Conservation (phyloP, 192 early-diverging fungal genomes). For the Backusella circina region DNA sequence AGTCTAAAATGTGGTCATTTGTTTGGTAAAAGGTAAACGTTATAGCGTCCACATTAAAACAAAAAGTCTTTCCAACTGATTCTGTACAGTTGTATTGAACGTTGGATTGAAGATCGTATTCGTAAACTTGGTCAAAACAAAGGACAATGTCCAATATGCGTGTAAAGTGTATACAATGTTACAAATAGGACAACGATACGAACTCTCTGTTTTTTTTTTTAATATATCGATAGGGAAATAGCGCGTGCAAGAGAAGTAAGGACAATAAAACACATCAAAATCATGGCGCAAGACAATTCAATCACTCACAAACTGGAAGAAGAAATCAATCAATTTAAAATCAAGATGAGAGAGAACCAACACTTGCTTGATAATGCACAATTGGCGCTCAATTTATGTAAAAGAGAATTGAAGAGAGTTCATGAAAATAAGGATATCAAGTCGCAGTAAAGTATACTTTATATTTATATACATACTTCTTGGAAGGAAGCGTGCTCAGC, state of each 20-base stretch:
- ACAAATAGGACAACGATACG: background rate
- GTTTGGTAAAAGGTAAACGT: conserved; percentile 13
- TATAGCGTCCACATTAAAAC: no score
- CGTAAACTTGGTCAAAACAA: background rate
- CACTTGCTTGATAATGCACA: background rate
- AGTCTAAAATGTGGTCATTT: conserved; percentile 20
- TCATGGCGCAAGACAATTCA: conserved; percentile 9
- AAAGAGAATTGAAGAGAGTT: conserved; percentile 1
- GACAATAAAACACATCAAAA: background rate
- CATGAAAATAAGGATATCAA: background rate
- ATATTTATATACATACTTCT: background rate
- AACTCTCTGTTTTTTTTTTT: background rate
- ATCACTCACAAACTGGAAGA: background rate
- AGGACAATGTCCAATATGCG: conserved; percentile 15
- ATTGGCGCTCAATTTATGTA: background rate
- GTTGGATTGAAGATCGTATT: background rate
- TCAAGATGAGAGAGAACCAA: background rate
- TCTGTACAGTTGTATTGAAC: conserved; percentile 9
- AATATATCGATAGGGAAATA: background rate
- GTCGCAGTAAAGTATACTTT: background rate
- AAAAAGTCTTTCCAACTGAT: background rate
- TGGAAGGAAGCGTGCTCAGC: background rate
- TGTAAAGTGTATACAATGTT: no score
- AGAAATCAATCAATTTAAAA: background rate
- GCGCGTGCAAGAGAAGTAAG: background rate